Conservation (phyloP, 1,284 basidiomycete species). For the Microbotryum silenes-acaulis region DNA sequence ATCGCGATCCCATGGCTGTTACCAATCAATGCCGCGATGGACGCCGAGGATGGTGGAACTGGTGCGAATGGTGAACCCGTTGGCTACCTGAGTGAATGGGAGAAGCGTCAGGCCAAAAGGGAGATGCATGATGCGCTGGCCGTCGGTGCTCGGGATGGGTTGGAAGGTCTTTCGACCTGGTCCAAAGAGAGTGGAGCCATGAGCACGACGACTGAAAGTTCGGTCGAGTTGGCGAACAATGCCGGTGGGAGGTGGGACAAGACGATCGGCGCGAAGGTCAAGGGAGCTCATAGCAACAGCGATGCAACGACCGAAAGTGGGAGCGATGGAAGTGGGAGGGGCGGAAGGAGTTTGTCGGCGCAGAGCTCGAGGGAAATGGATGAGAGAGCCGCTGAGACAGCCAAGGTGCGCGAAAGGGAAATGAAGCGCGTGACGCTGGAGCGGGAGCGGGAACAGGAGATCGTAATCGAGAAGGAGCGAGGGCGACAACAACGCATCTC, state of each 20-base stretch:
- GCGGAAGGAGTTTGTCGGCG: background rate
- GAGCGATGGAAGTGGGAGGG: background rate
- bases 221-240: background rate
- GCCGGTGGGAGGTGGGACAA: constrained; percentile 2
- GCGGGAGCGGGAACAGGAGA: background rate
- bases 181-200: constrained; percentile 4
- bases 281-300: background rate
- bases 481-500: background rate
- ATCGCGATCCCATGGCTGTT: constrained; percentile 22
- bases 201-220: background rate
- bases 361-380: background rate
- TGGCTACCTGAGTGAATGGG: constrained; percentile 17
- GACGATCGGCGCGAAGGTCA: background rate
- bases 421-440: background rate
- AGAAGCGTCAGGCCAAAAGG: constrained; percentile 22
- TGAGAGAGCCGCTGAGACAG: background rate
- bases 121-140: constrained; percentile 31
- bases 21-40: constrained; percentile 6
- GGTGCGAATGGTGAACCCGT: background rate
- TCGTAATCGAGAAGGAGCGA: background rate
- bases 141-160: constrained; percentile 23
- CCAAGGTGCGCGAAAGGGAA: background rate
- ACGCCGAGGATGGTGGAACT: background rate
- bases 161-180: constrained; percentile 6
- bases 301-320: background rate